Evolutionary conservation across 2,329 filamentous ascomycete species (phyloP), one percentile per base, ranked within the genome.

Genomic region (Dactylellina leptospora): DNA sequence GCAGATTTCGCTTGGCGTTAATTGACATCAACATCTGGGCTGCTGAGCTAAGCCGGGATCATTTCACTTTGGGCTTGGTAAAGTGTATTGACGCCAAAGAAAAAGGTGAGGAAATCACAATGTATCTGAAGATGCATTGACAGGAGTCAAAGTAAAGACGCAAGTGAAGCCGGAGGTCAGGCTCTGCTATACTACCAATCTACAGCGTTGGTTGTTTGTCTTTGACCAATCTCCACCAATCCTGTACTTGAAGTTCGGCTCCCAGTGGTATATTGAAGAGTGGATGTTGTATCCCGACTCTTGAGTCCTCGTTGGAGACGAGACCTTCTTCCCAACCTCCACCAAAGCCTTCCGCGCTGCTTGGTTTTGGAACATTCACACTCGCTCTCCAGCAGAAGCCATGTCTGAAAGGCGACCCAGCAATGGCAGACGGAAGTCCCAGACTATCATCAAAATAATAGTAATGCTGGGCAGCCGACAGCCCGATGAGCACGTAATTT

Each of bases 191-290:
- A n/a, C n/a, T n/a, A n/a, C n/a, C n/a, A n/a, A n/a, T n/a, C n/a
- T n/a, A n/a, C n/a, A n/a, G n/a, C n/a, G n/a, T n/a, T n/a, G n/a
- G n/a, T n/a, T n/a, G n/a, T n/a, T n/a, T n/a, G n/a, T n/a, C n/a
- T n/a, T n/a, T n/a, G n/a, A n/a, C n/a, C n/a, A n/a, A n/a, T 20
- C 54, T 70, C 56, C 58, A 68, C 75, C 75, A 77, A 20, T 38
- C 27, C 48, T 62, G 55, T 16, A 74, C 50, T 4, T 62, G 59
- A 9, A 23, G 33, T 13, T 74, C 74, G 16, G 54, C 63, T 28
- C 74, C 74, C 45, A 74, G 56, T 4, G 74, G 74, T 16, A 77
- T 73, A 58, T 76, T 76, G 51, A 77, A 77, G 4, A 77, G 48
- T 13, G 75, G 75, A 69, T 77, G 76, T 22, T 73, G 70, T 20